Evolutionary conservation across 2,329 filamentous ascomycete genomes (phyloP).

Genomic region (Metarhizium humberi): DNA sequence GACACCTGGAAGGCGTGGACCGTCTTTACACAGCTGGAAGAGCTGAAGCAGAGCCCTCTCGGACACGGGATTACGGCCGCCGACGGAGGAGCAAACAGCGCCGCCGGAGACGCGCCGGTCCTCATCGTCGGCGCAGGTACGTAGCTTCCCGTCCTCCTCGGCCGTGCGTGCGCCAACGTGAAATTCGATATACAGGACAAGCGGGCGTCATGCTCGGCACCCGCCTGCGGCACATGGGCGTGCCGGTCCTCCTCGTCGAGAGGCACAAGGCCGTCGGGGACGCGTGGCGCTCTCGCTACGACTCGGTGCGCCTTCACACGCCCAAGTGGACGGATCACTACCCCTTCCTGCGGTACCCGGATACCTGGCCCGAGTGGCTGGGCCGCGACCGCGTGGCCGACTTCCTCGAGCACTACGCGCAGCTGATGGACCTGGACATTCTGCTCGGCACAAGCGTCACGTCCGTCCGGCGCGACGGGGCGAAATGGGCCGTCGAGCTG

Average conservation of each 20-base stretch:
- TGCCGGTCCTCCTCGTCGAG: not conserved
- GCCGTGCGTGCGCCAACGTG: too few relatives aligned
- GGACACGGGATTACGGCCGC: too few relatives aligned
- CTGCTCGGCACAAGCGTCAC: not conserved
- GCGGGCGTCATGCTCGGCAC: conserved; percentile 16
- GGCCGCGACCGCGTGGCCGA: not conserved
- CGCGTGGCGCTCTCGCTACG: not conserved
- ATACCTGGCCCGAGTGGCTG: not conserved
- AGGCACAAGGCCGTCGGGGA: not conserved
- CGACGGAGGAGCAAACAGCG: too few relatives aligned
- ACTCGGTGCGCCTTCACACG: not conserved
- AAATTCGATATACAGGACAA: too few relatives aligned
- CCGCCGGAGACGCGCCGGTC: too few relatives aligned
- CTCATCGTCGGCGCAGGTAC: too few relatives aligned
- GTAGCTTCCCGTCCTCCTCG: too few relatives aligned
- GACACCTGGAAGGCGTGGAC: too few relatives aligned
- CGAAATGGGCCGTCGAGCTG: not conserved
- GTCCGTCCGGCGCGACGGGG: not conserved
- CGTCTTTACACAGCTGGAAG: too few relatives aligned
- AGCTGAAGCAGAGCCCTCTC: too few relatives aligned
- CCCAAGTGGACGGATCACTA: not conserved
- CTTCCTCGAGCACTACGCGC: not conserved
- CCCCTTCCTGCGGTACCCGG: not conserved
- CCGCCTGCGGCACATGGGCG: not conserved
- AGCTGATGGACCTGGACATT: not conserved